Percentiles rank a stretch among this genome's conserved stretches.
Evolutionary conservation across 106 monocot species (phyloP).

Genomic region (Dioscorea zingiberensis): DNA sequence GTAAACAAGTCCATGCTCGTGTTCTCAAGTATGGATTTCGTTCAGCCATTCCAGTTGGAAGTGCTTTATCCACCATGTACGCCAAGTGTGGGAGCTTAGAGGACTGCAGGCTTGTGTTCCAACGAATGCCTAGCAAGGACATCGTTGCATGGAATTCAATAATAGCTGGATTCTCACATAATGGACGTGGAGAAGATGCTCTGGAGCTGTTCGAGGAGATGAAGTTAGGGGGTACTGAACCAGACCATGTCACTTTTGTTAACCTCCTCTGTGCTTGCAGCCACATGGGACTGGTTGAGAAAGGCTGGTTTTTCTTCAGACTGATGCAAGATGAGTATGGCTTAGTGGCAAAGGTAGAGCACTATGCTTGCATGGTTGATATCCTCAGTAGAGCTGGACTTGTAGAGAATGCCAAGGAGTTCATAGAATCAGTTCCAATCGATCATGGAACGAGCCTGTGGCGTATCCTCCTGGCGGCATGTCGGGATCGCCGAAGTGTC

Average conservation of each 20-base stretch:
- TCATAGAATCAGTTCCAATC: slow-evolving; percentile 47
- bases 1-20: slow-evolving; percentile 54
- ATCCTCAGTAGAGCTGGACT: slow-evolving; percentile 46
- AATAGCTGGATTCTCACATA: slow-evolving; percentile 66
- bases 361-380: slow-evolving; percentile 79
- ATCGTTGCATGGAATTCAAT: slow-evolving; percentile 70
- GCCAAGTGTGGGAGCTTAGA: slow-evolving; percentile 58
- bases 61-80: slow-evolving; percentile 55
- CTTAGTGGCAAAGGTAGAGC: slow-evolving; percentile 41
- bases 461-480: slow-evolving; percentile 69
- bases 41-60: slow-evolving; percentile 49
- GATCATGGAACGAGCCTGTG: slow-evolving; percentile 46
- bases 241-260: slow-evolving; percentile 57
- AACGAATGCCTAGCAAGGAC: slow-evolving; percentile 45
- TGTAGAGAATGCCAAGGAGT: slow-evolving; percentile 44
- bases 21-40: slow-evolving; percentile 47
- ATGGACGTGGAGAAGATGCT: slow-evolving; percentile 42
- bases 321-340: slow-evolving; percentile 40
- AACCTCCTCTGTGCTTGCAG: slow-evolving; percentile 61
- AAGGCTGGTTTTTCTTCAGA: slow-evolving; percentile 57
- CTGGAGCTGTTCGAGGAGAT: slow-evolving; percentile 61
- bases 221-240: slow-evolving; percentile 26
- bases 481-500: slow-evolving; percentile 26
- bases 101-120: slow-evolving; percentile 44
- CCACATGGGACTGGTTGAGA: slow-evolving; percentile 64